These are phyloP conservation scores for Mycena leptocephala DNA, from an alignment of 768 basidiomycete species.

Conservation along the genomic window DNA sequence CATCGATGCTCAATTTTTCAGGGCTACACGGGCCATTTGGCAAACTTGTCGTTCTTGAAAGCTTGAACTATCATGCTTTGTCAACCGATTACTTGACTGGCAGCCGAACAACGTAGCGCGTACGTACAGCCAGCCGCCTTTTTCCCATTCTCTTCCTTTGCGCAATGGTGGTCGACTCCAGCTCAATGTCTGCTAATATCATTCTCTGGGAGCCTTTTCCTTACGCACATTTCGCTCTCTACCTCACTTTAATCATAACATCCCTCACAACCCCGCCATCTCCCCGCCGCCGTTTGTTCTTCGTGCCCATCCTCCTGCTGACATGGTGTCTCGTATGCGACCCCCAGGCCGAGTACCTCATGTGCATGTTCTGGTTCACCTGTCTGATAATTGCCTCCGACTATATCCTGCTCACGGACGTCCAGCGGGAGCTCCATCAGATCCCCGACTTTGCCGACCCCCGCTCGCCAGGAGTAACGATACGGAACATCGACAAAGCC, in stretches of 20 bases:
- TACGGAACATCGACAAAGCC: constrained; percentile 7
- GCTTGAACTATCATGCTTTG: not conserved
- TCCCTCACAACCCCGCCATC: not conserved
- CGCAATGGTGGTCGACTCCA: not conserved
- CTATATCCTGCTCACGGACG: constrained; percentile 33
- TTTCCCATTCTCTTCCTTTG: not conserved
- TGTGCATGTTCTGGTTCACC: constrained; percentile 15
- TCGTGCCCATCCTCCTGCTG: constrained; percentile 22
- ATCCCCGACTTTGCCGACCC: not conserved
- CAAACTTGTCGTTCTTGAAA: too few relatives aligned
- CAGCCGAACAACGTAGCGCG: not conserved
- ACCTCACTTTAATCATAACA: constrained; percentile 3
- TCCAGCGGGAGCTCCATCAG: constrained; percentile 24
- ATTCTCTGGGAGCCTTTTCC: constrained; percentile 26
- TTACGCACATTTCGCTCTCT: constrained; percentile 13
- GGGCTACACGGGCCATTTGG: too few relatives aligned
- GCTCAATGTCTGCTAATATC: not conserved
- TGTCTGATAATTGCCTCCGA: constrained; percentile 25
- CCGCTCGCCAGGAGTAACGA: not conserved
- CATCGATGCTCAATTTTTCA: too few relatives aligned
- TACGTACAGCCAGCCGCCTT: not conserved
- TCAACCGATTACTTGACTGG: not conserved
- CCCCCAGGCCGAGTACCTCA: constrained; percentile 18
- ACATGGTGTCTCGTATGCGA: constrained; percentile 21
- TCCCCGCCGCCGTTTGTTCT: constrained; percentile 17